Conservation (phyloP, 176 grass and related monocot genomes). For the Oryza coarctata region DNA sequence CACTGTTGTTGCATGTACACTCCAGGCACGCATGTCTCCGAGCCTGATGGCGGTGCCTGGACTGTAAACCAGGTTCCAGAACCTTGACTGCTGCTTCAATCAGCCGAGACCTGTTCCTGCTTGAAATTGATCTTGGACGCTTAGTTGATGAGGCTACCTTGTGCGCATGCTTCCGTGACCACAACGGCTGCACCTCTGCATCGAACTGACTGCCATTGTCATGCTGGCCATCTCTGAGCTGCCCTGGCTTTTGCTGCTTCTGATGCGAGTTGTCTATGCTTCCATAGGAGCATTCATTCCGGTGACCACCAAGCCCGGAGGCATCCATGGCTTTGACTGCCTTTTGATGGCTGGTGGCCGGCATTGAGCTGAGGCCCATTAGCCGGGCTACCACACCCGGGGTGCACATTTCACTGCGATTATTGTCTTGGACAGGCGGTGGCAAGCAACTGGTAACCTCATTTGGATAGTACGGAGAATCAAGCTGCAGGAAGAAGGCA, state of each 20-base stretch:
- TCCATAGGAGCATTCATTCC: conserved; percentile 14
- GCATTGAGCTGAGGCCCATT: conserved; percentile 81
- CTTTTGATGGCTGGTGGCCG: conserved; percentile 30
- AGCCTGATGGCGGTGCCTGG: conserved; percentile 22
- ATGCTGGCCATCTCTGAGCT: not conserved
- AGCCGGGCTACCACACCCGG: conserved; percentile 65
- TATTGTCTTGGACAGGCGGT: conserved; percentile 18
- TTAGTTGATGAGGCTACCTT: conserved; percentile 49
- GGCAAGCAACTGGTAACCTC: conserved; percentile 11
- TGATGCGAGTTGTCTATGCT: conserved; percentile 39
- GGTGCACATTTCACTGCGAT: conserved; percentile 29
- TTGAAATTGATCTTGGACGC: conserved; percentile 61
- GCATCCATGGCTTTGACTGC: conserved; percentile 13
- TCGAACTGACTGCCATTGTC: not conserved
- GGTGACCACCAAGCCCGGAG: not conserved
- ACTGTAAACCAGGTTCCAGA: conserved; percentile 65
- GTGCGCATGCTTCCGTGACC: conserved; percentile 32
- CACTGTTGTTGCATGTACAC: conserved; percentile 1
- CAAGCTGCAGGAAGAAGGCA: conserved; percentile 37
- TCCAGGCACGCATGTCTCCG: conserved; percentile 33
- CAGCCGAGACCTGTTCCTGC: conserved; percentile 57
- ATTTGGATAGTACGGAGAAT: conserved; percentile 35
- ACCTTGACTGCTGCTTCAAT: conserved; percentile 66
- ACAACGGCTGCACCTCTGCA: conserved; percentile 21
- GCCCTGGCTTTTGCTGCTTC: conserved; percentile 48